phyloP scores from a whole-genome alignment of 2,329 filamentous ascomycete genomes.

The Aspergillus sp. region DNA sequence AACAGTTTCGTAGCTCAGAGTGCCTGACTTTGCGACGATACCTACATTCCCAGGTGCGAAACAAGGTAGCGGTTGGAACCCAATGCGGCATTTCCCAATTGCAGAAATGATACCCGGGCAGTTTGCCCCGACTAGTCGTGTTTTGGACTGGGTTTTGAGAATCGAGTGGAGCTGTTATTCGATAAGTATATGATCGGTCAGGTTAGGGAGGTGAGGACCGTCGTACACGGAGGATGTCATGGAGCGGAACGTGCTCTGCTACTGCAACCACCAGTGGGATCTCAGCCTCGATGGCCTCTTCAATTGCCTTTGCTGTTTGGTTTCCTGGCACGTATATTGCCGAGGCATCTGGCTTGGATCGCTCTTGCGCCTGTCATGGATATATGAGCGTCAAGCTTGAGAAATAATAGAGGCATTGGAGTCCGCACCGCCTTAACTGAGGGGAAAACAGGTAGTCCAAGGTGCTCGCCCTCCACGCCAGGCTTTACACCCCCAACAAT shows the following conservation, averaged over 20 bases:
- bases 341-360: conserved; percentile 72
- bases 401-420: not conserved
- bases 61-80: conserved; percentile 74
- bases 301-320: conserved; percentile 69
- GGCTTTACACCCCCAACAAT: conserved; percentile 78
- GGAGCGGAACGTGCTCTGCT: conserved; percentile 75
- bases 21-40: conserved; percentile 78
- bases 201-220: not conserved
- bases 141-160: conserved; percentile 68
- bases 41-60: conserved; percentile 69
- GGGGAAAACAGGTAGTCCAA: conserved; percentile 70
- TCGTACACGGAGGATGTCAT: conserved; percentile 69
- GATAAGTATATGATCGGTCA: conserved; percentile 2
- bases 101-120: conserved; percentile 78
- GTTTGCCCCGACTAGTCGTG: conserved; percentile 75
- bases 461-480: conserved; percentile 67
- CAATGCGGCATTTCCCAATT: conserved; percentile 67
- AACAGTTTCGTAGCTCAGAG: conserved; percentile 76
- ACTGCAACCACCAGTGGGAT: conserved; percentile 76
- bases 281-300: conserved; percentile 77
- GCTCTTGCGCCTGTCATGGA: conserved; percentile 59
- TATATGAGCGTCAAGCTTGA: not conserved
- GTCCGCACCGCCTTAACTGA: conserved; percentile 58
- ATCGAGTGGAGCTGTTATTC: conserved; percentile 62
- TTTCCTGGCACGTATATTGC: conserved; percentile 78